Evolutionary conservation across 1,284 basidiomycete species (phyloP), one percentile per base, ranked within the genome.

Genomic region (Tremellales sp.): DNA sequence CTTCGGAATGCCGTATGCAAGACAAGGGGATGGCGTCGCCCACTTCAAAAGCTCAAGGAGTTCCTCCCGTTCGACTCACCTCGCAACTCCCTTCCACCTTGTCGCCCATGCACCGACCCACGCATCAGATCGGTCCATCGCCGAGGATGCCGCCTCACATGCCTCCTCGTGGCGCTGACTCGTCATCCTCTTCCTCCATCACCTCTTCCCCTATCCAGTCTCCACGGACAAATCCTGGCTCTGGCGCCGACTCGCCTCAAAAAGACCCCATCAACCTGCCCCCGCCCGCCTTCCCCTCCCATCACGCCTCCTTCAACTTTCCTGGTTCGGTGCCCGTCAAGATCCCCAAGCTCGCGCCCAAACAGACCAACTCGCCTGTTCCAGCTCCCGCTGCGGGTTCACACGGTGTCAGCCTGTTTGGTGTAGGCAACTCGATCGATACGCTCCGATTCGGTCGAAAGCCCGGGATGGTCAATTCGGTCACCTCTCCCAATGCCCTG

Each of bases 381-480:
- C 46, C 51, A 3, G 48, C 49, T 12, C 35, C 23, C 23, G 46
- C 41, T 41, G 55, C 40, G 29, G 62, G 43, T 19, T 58, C 55
- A 15, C 49, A 54, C 15, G 54, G 54, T 21, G 49, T 45, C 12
- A 55, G 50, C 40, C 40, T 62, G 27, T 60, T 56, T 48, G 57
- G 54, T 4, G 42, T 46, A 15, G 68, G 65, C 8, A 52, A 60
- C 3, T 68, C 65, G 17, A 61, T 70, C 43, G 70, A 72, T 43
- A 72, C 70, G 0, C 60, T 72, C 15, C 67, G 67, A 29, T 72
- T 68, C 49, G 70, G 68, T 23, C 66, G 70, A 43, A 67, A 67
- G 49, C 63, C 68, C 12, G 57, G 60, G 46, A 58, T 62, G 15
- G 63, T 62, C 49, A 72, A 72, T 55, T 58, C 48, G 19, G 68